Base-by-base conservation (phyloP, 23 red algal genomes). In the Cyanidioschyzon merolae region DNA sequence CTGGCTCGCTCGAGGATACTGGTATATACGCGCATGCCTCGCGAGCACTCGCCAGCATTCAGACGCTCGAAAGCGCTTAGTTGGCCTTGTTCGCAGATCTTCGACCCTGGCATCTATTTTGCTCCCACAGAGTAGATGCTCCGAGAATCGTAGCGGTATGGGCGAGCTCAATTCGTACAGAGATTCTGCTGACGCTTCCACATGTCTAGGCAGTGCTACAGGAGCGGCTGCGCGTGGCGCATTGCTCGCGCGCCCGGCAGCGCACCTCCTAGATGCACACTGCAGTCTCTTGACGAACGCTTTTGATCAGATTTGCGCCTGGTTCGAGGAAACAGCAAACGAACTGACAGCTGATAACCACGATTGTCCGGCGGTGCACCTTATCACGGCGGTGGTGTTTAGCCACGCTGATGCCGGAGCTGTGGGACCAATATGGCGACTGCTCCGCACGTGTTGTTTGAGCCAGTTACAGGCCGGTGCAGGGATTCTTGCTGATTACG, bases 11-110 rank as follows among this genome's bases (percentile, higher is more conserved):
- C 7, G 45, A 54, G 45, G 12, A 54, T 54, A 54, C 45, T 54
- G 45, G 45, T 54, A 54, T 21, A 54, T 35, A 7, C 63, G 63
- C 12, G 63, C 63, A 17, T 71, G 63, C 29, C 29, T 71, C 7
- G 21, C n/a, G 7, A 27, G 30, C 2, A 27, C 3, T 7, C 63
- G 30, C 63, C 63, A 7, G 63, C n/a, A 32, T 7, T 7, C 63
- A 7, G 63, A 71, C n/a, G 63, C 63, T 3, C 63, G 63, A 7
- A 71, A 71, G 32, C 63, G 63, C 29, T 27, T 71, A 27, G 63
- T 35, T 7, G 63, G 63, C 21, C 29, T 71, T 7, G 30, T 27
- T 25, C 63, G 63, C 21, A 7, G 30, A 27, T 71, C n/a, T 27
- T 7, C 12, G 12, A 7, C 21, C 21, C 45, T 54, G 21, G 45